Evolutionary conservation across 768 basidiomycete species (phyloP), one percentile per base, ranked within the genome.

Genomic region (Leccinum arenicola): DNA sequence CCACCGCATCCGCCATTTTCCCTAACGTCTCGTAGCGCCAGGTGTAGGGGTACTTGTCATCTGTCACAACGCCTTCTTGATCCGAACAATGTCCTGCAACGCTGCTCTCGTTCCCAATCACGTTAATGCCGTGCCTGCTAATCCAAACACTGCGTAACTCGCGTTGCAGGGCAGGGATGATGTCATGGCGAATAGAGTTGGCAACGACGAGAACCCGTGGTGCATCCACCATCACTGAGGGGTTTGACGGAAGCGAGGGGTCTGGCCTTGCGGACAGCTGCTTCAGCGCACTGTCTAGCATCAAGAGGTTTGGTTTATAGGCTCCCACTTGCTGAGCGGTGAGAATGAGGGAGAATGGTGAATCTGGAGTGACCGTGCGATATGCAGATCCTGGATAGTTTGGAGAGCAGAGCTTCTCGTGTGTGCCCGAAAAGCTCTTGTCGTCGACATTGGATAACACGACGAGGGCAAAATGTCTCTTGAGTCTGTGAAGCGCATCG

Each of bases 381-480:
- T 80, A 78, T 76, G 56, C 71, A 14, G 69, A 64, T 7, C 56
- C 61, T 15, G 56, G 58, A 50, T 62, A 49, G 55, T 52, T 52
- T 0, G 50, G n/a, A 29, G 56, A 52, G 60, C 64, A 63, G 43
- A 91, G 81, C 52, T 78, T 77, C 19, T 74, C 72, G 50, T 85
- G 84, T 0, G 88, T 90, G 61, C 78, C 73, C 3, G 79, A 74
- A 67, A 90, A 89, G 33, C 87, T 86, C 23, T 64, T 68, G 57
- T 79, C 79, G 63, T 92, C 89, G 66, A 91, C 85, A 70, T 92
- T 91, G 63, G 88, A 90, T 40, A 91, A 78, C 6, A 90, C 86
- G 59, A 85, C 79, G 59, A 91, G 84, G 56, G 84, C 85, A 75
- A 83, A 91, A 66, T 82, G 80, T 57, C 78, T 76, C 38, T 86